Percentiles rank a stretch among this genome's conserved stretches.
Conservation (phyloP, 768 basidiomycete genomes). For the Tylopilus intermedius region DNA sequence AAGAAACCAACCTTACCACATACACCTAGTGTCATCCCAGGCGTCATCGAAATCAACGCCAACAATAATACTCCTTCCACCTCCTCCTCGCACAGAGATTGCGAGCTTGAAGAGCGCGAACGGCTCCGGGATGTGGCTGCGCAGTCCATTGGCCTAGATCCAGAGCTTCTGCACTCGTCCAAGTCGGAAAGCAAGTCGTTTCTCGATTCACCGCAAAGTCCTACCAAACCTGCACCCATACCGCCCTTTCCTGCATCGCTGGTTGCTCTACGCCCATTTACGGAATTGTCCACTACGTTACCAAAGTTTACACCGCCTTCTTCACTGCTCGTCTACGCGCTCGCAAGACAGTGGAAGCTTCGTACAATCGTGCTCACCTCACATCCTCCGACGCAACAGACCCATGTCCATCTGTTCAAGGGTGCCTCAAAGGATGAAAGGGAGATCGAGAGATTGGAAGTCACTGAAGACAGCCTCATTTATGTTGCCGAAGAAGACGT, state of each 20-base stretch:
- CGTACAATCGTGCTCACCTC: constrained; percentile 59
- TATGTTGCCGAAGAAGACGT: constrained; percentile 60
- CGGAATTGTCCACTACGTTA: constrained; percentile 48
- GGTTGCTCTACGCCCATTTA: constrained; percentile 47
- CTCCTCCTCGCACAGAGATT: constrained; percentile 33
- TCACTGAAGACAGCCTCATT: constrained; percentile 71
- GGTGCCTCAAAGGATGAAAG: constrained; percentile 50
- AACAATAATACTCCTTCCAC: constrained; percentile 14
- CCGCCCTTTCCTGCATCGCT: constrained; percentile 64
- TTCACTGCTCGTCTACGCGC: constrained; percentile 65
- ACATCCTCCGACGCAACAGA: constrained; percentile 31
- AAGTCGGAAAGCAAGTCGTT: constrained; percentile 4
- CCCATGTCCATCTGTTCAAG: constrained; percentile 74
- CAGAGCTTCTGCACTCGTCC: constrained; percentile 42
- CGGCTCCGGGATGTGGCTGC: constrained; percentile 74
- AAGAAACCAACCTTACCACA: constrained; percentile 33
- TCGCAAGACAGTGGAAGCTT: constrained; percentile 68
- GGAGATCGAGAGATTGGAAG: constrained; percentile 70
- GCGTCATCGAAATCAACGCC: constrained; percentile 65
- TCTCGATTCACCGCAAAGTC: constrained; percentile 16
- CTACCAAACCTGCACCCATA: constrained; percentile 6
- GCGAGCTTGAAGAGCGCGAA: constrained; percentile 68
- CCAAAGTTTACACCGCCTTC: constrained; percentile 67
- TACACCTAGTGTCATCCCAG: constrained; percentile 49
- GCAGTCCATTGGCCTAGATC: constrained; percentile 65